Conservation (phyloP, 2,329 filamentous ascomycete species). For the Clarireedia hainanense region DNA sequence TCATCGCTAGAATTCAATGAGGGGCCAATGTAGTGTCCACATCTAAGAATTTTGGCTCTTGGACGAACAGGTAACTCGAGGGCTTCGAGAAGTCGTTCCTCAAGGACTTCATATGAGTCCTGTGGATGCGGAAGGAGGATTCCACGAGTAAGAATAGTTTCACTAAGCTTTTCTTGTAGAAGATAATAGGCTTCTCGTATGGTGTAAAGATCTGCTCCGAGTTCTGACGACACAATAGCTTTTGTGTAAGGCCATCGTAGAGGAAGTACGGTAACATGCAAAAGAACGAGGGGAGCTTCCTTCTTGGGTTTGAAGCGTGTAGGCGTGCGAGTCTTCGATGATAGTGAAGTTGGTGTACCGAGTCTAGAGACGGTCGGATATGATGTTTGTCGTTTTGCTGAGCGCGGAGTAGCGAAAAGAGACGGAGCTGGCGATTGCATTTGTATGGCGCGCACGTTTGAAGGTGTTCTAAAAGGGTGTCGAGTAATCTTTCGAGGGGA, state of each 20-base stretch:
- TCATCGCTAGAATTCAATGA: slow-evolving; percentile 24
- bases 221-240: slow-evolving; percentile 39
- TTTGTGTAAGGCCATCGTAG: slow-evolving; percentile 57
- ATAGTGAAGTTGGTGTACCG: slow-evolving; percentile 42
- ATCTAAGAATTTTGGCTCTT: slow-evolving; percentile 63
- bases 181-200: slow-evolving; percentile 58
- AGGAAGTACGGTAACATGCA: slow-evolving; percentile 71
- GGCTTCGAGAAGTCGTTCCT: slow-evolving; percentile 69
- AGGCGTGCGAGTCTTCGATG: slow-evolving; percentile 36
- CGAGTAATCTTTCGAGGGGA: slow-evolving; percentile 46
- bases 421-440: slow-evolving; percentile 60
- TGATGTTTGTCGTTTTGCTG: slow-evolving; percentile 36
- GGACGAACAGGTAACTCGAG: slow-evolving; percentile 59
- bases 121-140: slow-evolving; percentile 71
- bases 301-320: slow-evolving; percentile 48
- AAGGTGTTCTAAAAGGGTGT: slow-evolving; percentile 60
- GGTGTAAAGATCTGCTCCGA: slow-evolving; percentile 40
- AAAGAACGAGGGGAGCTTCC: slow-evolving; percentile 61
- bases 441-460: slow-evolving; percentile 62
- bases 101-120: slow-evolving; percentile 71
- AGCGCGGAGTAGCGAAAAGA: slow-evolving; percentile 46
- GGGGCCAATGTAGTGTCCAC: slow-evolving; percentile 66
- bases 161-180: slow-evolving; percentile 61
- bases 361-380: slow-evolving; percentile 45
- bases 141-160: slow-evolving; percentile 66